phyloP scores from a whole-genome alignment of 2,329 filamentous ascomycete genomes.

The Colletotrichum liaoningense region DNA sequence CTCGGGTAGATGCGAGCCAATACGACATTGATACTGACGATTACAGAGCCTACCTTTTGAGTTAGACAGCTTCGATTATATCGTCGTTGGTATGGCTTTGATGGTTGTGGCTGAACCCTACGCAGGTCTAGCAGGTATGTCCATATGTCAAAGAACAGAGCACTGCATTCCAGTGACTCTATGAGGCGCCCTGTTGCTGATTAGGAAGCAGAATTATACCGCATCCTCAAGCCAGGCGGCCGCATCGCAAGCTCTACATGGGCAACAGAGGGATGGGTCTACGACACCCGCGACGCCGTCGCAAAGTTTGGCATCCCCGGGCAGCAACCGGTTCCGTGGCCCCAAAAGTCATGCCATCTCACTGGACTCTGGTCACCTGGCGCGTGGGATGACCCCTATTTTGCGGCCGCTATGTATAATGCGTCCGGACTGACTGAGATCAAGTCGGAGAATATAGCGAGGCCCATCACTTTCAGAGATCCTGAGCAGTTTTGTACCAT shows the following conservation, averaged over 20 bases:
- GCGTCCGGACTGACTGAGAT: not conserved
- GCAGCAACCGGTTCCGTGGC: constrained; percentile 10
- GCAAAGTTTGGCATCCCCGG: constrained; percentile 2
- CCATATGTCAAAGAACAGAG: rapidly evolving
- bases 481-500: constrained; percentile 1
- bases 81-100: constrained; percentile 3
- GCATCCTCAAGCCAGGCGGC: constrained; percentile 16
- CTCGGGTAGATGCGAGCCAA: no score
- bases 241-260: constrained; percentile 1
- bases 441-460: not conserved
- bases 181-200: no score
- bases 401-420: constrained; percentile 8
- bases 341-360: constrained; percentile 8
- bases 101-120: constrained; percentile 18
- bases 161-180: no score
- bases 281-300: constrained; percentile 3
- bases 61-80: constrained; percentile 10
- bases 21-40: no score
- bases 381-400: constrained; percentile 14
- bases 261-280: constrained; percentile 13
- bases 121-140: constrained; percentile 1
- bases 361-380: constrained; percentile 5
- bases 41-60: constrained; percentile 1
- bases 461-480: not conserved
- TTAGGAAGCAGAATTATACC: not conserved